Conservation (phyloP, 768 basidiomycete genomes). For the Psilocybe azurescens region DNA sequence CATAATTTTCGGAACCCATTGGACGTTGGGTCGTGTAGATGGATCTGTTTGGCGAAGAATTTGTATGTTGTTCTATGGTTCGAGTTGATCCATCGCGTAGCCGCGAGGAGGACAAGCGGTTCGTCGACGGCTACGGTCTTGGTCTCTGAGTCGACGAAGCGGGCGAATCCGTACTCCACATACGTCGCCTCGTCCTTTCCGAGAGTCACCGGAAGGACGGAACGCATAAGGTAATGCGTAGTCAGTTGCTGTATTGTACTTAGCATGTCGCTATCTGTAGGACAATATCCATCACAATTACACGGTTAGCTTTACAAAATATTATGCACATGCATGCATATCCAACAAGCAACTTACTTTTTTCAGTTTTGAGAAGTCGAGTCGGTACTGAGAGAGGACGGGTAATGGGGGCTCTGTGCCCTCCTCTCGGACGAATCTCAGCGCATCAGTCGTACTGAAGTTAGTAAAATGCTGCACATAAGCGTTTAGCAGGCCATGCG, state of each 20-base stretch:
- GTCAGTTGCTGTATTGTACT: constrained; percentile 42
- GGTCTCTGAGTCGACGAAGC: constrained; percentile 44
- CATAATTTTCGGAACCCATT: constrained; percentile 53
- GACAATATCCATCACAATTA: background rate
- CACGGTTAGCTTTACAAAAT: background rate
- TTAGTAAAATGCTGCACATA: constrained; percentile 47
- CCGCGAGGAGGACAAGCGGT: constrained; percentile 49
- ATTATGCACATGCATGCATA: too few relatives aligned
- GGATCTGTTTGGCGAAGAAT: constrained; percentile 42
- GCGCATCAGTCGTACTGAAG: constrained; percentile 44
- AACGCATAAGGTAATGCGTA: constrained; percentile 47
- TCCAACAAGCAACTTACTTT: constrained; percentile 33
- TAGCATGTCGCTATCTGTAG: constrained; percentile 41
- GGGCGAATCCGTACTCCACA: constrained; percentile 51
- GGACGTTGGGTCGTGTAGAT: constrained; percentile 31
- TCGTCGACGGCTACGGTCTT: constrained; percentile 46
- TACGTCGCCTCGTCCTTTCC: constrained; percentile 44
- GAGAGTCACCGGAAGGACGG: constrained; percentile 38
- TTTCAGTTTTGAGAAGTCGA: constrained; percentile 47
- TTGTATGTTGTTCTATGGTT: constrained; percentile 42
- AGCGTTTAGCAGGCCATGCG: constrained; percentile 45
- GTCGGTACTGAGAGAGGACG: constrained; percentile 40
- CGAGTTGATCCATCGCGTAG: constrained; percentile 44
- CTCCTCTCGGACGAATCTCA: constrained; percentile 34
- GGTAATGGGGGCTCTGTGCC: constrained; percentile 28